Percentiles rank a stretch among this genome's conserved stretches.
These are phyloP conservation scores for Russula sp. DNA, from an alignment of 768 basidiomycete species.

Conservation along the genomic window DNA sequence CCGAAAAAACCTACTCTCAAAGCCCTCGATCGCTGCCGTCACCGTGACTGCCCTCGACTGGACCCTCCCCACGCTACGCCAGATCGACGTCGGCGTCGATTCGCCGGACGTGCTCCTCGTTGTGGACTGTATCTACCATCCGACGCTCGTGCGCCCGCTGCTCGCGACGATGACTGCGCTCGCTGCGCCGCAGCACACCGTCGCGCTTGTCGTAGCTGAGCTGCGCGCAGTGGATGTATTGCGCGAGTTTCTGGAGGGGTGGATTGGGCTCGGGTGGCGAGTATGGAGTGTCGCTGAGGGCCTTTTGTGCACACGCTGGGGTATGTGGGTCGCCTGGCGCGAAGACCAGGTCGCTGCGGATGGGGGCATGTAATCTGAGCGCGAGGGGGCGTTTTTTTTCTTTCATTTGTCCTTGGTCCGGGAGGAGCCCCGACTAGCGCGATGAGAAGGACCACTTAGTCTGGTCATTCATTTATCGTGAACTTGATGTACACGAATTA, in stretches of 20 bases:
- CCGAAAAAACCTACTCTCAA: background rate
- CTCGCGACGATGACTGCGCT: slow-evolving; percentile 10
- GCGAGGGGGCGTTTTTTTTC: too few relatives aligned
- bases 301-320: slow-evolving; percentile 7
- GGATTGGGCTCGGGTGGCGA: slow-evolving; percentile 25
- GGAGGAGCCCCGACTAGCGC: too few relatives aligned
- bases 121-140: slow-evolving; percentile 12
- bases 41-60: slow-evolving; percentile 16
- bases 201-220: slow-evolving; percentile 8
- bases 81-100: background rate
- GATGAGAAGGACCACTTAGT: too few relatives aligned
- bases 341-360: background rate
- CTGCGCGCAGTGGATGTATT: slow-evolving; percentile 29
- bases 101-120: background rate
- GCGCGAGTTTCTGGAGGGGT: slow-evolving; percentile 29
- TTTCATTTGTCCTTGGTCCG: background rate
- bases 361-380: background rate
- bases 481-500: too few relatives aligned
- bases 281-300: slow-evolving; percentile 17
- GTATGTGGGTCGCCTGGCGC: slow-evolving; percentile 12
- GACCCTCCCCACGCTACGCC: background rate
- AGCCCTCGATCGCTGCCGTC: background rate
- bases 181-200: background rate
- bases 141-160: slow-evolving; percentile 1
- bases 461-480: too few relatives aligned